Base-by-base conservation (phyloP, 1,284 basidiomycete genomes). In the Ceratobasidium sp. region DNA sequence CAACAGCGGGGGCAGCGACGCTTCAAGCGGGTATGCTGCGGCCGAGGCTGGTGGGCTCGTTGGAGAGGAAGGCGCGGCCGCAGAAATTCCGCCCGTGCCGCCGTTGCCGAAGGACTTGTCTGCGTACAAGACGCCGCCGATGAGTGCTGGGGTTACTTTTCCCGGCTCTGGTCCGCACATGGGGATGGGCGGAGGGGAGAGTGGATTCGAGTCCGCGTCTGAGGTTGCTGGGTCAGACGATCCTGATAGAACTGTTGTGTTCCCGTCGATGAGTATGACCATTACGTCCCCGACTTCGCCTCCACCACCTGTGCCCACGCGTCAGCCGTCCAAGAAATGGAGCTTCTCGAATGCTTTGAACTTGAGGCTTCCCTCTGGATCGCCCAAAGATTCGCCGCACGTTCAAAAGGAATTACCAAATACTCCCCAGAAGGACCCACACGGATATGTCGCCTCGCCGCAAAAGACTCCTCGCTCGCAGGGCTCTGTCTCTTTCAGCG, bases 81-180 rank as follows among this genome's bases (percentile, higher is more conserved):
- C 84, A 36, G 75, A 72, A 18, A 95, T 98, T 6, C 96, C 97
- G 0, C 96, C 96, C 25, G 97, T 99, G 1, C 96, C 96, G 40
- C 96, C 97, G 53, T 82, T 99, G 23, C 96, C 96, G 44, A 98
- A 97, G 81, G 93, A 95, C 76, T 81, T 94, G 75, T 90, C 92
- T 44, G 86, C 82, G 21, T 95, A 90, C 81, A 88, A 89, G 74
- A 90, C 92, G 6, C 88, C 86, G 46, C 82, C 84, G 53, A 85
- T 85, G 72, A 84, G 87, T 16, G 81, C 84, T 21, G 82, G 83
- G 42, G 78, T 86, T 63, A 78, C 80, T 23, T 87, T 88, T 77
- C 84, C 86, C 14, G 79, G 83, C 71, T 72, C 69, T 33, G 60
- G 60, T 6, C 42, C 23, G 60, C 33, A 33, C n/a, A 21, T 18